These are phyloP conservation scores for Leishmania arabica DNA, from an alignment of 208 protist genomes.

Conservation along the genomic window DNA sequence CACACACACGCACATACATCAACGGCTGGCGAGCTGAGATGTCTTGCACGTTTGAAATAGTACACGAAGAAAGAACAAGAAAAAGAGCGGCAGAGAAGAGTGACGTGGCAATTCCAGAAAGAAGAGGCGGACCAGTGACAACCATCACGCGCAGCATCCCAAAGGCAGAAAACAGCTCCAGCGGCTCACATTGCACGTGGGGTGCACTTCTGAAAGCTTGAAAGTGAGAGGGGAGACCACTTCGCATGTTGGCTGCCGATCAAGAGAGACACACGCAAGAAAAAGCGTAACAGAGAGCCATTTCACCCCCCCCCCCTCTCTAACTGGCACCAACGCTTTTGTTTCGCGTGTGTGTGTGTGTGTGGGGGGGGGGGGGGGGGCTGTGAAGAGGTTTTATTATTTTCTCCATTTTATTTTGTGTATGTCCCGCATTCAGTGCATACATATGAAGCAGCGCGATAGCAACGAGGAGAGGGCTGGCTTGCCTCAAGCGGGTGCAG, in stretches of 20 bases:
- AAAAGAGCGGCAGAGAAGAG: neutral
- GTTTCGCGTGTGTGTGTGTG: neutral
- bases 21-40: neutral
- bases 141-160: neutral
- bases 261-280: neutral
- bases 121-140: neutral
- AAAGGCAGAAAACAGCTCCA: neutral
- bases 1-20: neutral
- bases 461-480: neutral
- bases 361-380: no score
- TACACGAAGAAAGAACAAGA: neutral
- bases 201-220: neutral
- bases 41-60: no score
- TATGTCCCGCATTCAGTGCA: neutral
- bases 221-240: neutral
- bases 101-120: neutral
- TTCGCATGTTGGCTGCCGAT: neutral
- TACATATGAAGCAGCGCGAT: neutral
- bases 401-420: neutral
- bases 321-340: neutral
- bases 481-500: neutral
- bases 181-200: neutral
- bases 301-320: neutral
- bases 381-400: no score
- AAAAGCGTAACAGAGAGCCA: neutral